A percentile compares a stretch with the other conserved stretches of the same genome.
phyloP scores from a whole-genome alignment of 441 rosid species.

The Pelargonium fulgidum region DNA sequence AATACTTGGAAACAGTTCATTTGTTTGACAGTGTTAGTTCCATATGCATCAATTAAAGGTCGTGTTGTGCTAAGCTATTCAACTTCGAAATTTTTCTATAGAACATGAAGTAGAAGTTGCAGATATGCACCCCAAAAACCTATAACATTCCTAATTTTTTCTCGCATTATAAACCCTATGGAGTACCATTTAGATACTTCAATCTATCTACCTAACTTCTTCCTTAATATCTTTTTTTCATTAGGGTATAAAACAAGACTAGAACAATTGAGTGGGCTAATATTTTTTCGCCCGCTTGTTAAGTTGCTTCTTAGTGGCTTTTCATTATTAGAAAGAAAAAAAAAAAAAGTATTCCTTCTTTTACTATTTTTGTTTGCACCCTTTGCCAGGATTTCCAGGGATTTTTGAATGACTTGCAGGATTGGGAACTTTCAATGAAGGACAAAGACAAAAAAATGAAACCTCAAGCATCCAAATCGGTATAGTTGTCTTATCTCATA shows the following conservation, averaged over 20 bases:
- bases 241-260: conserved; percentile 2
- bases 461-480: conserved; percentile 34
- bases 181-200: not conserved
- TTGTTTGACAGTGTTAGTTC: not conserved
- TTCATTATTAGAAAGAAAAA: not conserved
- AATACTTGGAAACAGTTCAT: not conserved
- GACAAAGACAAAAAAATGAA: conserved; percentile 59
- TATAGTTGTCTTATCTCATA: conserved; percentile 11
- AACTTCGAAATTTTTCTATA: not conserved
- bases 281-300: not conserved
- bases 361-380: conserved; percentile 13
- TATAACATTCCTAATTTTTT: not conserved
- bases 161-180: not conserved
- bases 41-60: not conserved
- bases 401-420: conserved; percentile 90
- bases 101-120: not conserved
- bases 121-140: not conserved
- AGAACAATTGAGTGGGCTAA: not conserved
- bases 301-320: not conserved
- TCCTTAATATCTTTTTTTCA: not conserved
- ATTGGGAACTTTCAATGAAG: conserved; percentile 67
- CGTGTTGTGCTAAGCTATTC: not conserved
- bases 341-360: conserved; percentile 5
- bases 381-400: conserved; percentile 73
- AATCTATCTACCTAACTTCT: not conserved